phyloP scores from a whole-genome alignment of 176 grass and related monocot species.

The Triticum dicoccoides region DNA sequence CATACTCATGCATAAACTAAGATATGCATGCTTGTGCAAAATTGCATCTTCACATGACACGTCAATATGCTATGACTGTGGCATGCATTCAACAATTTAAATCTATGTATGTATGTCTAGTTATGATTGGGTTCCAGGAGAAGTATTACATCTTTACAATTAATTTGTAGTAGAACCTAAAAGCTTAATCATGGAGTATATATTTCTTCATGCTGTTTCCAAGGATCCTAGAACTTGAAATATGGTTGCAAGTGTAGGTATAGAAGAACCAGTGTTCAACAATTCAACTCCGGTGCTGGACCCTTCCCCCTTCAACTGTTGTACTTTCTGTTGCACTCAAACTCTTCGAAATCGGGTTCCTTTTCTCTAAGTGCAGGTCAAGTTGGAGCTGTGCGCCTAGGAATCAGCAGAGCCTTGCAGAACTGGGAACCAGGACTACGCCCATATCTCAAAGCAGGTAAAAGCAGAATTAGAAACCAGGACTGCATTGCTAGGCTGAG shows the following conservation, averaged over 20 bases:
- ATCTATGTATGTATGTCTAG: neutral
- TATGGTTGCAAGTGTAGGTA: neutral
- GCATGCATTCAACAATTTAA: neutral
- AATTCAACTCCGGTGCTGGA: neutral
- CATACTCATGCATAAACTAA: neutral
- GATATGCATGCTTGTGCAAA: neutral
- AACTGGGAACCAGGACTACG: conserved; percentile 84
- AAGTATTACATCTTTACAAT: neutral
- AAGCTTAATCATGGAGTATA: neutral
- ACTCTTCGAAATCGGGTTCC: neutral
- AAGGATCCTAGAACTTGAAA: neutral
- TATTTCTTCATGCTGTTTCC: neutral
- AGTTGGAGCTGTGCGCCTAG: conserved; percentile 89
- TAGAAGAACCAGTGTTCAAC: neutral
- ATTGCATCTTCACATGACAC: neutral
- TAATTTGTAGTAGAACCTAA: neutral
- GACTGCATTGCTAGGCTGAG: conserved; percentile 7
- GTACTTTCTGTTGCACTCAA: neutral
- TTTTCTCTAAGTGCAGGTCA: conserved; percentile 53
- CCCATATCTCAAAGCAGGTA: conserved; percentile 96
- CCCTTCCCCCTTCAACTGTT: neutral
- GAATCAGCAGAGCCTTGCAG: conserved; percentile 92
- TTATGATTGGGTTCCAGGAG: neutral
- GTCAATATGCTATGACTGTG: neutral
- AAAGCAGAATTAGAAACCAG: conserved; percentile 57